Evolutionary conservation across 2,329 filamentous ascomycete species (phyloP).

Genomic region (Elsinoe fawcettii): DNA sequence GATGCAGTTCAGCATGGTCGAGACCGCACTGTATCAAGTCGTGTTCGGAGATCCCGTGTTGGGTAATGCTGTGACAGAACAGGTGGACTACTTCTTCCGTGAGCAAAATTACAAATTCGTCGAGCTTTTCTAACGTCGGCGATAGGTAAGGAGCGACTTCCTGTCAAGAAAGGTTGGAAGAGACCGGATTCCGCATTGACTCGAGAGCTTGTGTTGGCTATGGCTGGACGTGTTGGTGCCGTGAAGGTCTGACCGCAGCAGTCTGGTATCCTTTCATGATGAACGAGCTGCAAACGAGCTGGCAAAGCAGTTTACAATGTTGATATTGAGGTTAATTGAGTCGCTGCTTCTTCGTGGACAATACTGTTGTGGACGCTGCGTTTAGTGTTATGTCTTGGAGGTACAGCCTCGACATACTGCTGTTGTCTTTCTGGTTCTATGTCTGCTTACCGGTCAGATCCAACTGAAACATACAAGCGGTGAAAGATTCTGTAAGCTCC

Average conservation of each 20-base stretch:
- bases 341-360: too few species aligned
- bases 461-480: background rate
- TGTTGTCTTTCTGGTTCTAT: background rate
- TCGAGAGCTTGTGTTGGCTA: background rate
- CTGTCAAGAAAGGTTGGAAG: background rate
- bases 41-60: slow-evolving; percentile 29
- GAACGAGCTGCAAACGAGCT: background rate
- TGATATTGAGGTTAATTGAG: too few species aligned
- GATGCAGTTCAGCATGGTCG: slow-evolving; percentile 31
- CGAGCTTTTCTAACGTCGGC: background rate
- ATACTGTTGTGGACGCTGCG: too few species aligned
- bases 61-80: slow-evolving; percentile 30
- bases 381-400: too few species aligned
- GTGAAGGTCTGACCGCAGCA: background rate
- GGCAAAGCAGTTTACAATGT: too few species aligned
- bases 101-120: slow-evolving; percentile 21
- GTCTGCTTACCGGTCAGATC: background rate
- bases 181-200: background rate
- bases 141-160: background rate
- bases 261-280: background rate
- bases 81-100: slow-evolving; percentile 31
- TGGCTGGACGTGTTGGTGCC: background rate
- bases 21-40: slow-evolving; percentile 33
- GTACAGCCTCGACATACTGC: too few species aligned
- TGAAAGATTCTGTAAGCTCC: too few species aligned